Base-by-base conservation (phyloP, 2,329 filamentous ascomycete species). In the Penicillium sp. region DNA sequence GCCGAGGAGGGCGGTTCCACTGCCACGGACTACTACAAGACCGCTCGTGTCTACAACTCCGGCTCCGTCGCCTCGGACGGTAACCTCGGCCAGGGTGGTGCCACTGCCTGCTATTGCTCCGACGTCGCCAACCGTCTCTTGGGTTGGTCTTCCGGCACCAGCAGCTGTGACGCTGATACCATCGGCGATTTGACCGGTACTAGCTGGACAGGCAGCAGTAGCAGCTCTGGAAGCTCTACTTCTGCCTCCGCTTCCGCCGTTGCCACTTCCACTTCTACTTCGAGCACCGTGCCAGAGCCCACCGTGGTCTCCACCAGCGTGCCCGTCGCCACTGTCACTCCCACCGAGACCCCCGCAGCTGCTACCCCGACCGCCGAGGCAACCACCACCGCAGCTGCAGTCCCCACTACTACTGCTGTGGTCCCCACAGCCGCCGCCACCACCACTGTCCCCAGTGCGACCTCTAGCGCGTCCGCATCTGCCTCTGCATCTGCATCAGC, bases 1-100 rank as follows among this genome's bases (percentile, higher is more conserved):
- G 66, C 65, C 19, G 49, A 69, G 53, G 58, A 67, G 24, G 67
- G 50, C 33, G 62, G 67, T 19, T 60, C 56, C 26, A 59, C 52
- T 3, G 70, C 56, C 2, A 33, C 59, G 3, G 49, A 55, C n/a
- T 70, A 63, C 63, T 71, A 70, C 62, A 70, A 69, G 47, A 75
- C 71, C 21, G 74, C 76, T 8, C 65, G 76, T 26, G 65, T 72
- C 45, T 79, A 79, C 65, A 79, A 78, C 63, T 78, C 76, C 0
- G 76, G 76, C 33, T 68, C 67, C 0, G 63, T 78, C 22, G 68
- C 64, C 39, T 6, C 61, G 0, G 63, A 62, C 5, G 67, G 66
- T 1, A 74, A 78, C 55, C 67, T 78, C 5, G 66, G 65, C 48
- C 52, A 59, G 24, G 65, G 67, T n/a, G 52, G 50, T 21, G 65